Conservation (phyloP, 192 early-diverging fungal species). For the Gigaspora rosea region DNA sequence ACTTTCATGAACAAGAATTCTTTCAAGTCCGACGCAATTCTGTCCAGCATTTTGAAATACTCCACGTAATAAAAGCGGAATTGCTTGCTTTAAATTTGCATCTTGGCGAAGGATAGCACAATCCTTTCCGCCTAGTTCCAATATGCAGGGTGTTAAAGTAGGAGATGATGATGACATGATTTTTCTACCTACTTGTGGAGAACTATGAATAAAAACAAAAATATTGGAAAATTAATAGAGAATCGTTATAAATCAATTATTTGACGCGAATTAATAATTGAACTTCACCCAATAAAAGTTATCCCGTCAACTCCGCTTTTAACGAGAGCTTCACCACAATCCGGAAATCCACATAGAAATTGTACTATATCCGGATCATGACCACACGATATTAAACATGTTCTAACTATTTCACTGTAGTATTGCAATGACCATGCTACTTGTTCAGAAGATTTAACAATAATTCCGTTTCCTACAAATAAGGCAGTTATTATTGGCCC, state of each 20-base stretch:
- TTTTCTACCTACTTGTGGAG: conserved; percentile 75
- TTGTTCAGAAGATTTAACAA: conserved; percentile 85
- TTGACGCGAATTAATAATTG: neutral
- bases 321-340: conserved; percentile 78
- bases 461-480: conserved; percentile 82
- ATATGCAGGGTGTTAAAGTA: conserved; percentile 75
- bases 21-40: conserved; percentile 89
- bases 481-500: conserved; percentile 81
- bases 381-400: conserved; percentile 70
- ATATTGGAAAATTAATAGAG: neutral
- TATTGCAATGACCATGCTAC: conserved; percentile 80
- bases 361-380: conserved; percentile 77
- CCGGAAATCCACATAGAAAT: conserved; percentile 78
- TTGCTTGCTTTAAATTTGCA: conserved; percentile 63
- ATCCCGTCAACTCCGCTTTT: conserved; percentile 67
- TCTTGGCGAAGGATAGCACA: conserved; percentile 80
- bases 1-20: conserved; percentile 72
- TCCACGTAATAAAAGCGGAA: conserved; percentile 78
- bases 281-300: conserved; percentile 74
- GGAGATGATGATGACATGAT: conserved; percentile 73
- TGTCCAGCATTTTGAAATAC: conserved; percentile 88
- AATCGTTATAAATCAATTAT: neutral
- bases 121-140: conserved; percentile 94
- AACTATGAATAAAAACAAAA: conserved; percentile 30
- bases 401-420: conserved; percentile 64